phyloP scores from a whole-genome alignment of 495 filamentous ascomycete genomes.

The Lepidopterella palustris region DNA sequence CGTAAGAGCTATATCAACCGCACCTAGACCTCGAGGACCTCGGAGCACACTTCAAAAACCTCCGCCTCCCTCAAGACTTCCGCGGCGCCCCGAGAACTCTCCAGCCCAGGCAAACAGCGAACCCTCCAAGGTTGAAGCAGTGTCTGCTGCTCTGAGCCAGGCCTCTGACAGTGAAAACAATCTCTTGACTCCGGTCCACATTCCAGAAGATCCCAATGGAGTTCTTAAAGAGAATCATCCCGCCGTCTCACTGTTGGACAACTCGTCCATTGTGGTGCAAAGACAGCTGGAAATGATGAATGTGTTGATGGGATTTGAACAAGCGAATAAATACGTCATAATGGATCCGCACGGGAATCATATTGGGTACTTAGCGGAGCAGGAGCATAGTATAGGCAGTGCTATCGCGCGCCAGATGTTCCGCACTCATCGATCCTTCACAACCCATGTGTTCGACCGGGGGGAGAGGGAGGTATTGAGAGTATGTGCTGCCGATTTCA shows the following conservation, averaged over 20 bases:
- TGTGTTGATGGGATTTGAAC: conserved; percentile 65
- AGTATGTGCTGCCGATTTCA: conserved; percentile 35
- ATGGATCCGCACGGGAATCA: conserved; percentile 64
- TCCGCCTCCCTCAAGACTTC: neutral
- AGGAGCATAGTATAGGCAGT: conserved; percentile 53
- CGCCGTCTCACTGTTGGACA: conserved; percentile 50
- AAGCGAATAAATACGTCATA: conserved; percentile 67
- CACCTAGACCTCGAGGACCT: conserved; percentile 1
- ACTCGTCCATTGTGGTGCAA: conserved; percentile 60
- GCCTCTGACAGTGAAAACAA: conserved; percentile 22
- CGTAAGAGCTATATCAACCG: conserved; percentile 3
- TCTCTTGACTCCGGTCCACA: conserved; percentile 42
- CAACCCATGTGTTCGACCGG: conserved; percentile 63
- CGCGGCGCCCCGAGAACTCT: neutral
- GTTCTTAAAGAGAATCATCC: conserved; percentile 58
- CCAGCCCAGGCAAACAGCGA: neutral
- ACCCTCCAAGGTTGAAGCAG: conserved; percentile 22
- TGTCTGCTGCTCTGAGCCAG: conserved; percentile 17
- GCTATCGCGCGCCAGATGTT: conserved; percentile 58
- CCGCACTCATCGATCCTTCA: conserved; percentile 60
- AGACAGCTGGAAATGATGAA: conserved; percentile 66
- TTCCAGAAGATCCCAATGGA: conserved; percentile 57
- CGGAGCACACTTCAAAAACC: neutral
- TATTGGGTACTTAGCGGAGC: conserved; percentile 64
- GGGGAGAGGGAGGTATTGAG: conserved; percentile 58